phyloP scores from a whole-genome alignment of 2,329 filamentous ascomycete genomes.

The Penicillium brasilianum region DNA sequence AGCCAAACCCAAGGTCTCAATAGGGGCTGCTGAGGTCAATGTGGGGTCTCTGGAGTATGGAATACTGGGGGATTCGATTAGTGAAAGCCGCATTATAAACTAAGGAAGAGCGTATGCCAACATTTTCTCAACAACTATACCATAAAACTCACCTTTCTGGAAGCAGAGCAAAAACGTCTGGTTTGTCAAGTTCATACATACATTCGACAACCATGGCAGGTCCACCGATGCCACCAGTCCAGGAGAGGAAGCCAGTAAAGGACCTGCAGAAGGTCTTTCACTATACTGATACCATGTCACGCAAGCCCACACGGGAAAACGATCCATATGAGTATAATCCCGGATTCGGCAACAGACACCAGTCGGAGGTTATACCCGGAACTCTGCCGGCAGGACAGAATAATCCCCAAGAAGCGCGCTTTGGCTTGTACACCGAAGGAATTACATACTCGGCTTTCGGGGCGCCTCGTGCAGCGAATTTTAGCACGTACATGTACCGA shows the following conservation, averaged over 20 bases:
- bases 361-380: conserved; percentile 41
- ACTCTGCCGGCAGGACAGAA: conserved; percentile 40
- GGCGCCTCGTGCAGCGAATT: conserved; percentile 34
- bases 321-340: conserved; percentile 38
- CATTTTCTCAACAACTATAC: not conserved
- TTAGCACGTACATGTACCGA: conserved; percentile 37
- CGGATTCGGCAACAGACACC: conserved; percentile 39
- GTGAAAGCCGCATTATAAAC: not conserved
- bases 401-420: conserved; percentile 39
- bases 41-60: conserved; percentile 12
- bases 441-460: conserved; percentile 37
- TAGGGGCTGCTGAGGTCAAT: conserved; percentile 9
- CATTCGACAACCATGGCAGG: conserved; percentile 32
- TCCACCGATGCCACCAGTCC: conserved; percentile 20
- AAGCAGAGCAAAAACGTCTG: not conserved
- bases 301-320: conserved; percentile 36
- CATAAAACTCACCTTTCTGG: not conserved
- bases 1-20: conserved; percentile 2
- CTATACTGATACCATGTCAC: conserved; percentile 37
- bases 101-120: not conserved
- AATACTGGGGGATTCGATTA: not conserved
- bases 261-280: conserved; percentile 38
- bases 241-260: conserved; percentile 29
- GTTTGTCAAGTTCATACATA: not conserved
- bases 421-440: conserved; percentile 40